Evolutionary conservation across 306 rosid species (phyloP).

Genomic region (Argentina anserina): DNA sequence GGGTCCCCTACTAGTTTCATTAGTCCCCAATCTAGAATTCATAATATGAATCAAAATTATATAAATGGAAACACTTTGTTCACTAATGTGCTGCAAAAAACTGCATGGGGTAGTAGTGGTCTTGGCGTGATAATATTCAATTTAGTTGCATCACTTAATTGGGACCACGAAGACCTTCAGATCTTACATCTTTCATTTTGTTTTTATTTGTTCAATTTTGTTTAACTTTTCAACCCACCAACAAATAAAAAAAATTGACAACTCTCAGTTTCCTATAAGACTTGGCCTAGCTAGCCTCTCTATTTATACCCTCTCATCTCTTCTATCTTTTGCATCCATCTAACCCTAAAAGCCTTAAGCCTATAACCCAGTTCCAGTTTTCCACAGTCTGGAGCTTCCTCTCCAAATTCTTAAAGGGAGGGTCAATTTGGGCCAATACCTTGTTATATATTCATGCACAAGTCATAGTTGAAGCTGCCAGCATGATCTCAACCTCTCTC

Average conservation of each 20-base stretch:
- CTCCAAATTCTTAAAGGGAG: not conserved
- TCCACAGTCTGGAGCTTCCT: not conserved
- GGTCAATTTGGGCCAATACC: not conserved
- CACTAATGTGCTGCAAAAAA: conserved; percentile 69
- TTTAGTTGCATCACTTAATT: conserved; percentile 35
- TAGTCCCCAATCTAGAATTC: conserved; percentile 47
- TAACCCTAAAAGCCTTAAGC: not conserved
- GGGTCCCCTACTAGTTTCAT: conserved; percentile 9
- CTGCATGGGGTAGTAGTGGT: conserved; percentile 59
- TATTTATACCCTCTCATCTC: conserved; percentile 39
- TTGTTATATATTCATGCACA: conserved; percentile 40
- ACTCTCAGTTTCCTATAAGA: conserved; percentile 2
- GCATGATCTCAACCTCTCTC: conserved; percentile 97
- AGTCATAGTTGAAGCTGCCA: conserved; percentile 98
- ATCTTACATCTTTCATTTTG: conserved; percentile 26
- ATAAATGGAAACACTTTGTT: conserved; percentile 36
- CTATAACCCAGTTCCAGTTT: not conserved
- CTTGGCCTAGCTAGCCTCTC: conserved; percentile 20
- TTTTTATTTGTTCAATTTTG: conserved; percentile 23
- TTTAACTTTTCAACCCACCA: conserved; percentile 21
- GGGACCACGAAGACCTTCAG: conserved; percentile 60
- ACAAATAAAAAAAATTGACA: not conserved
- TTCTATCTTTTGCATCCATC: conserved; percentile 37
- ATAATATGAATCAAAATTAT: conserved; percentile 29
- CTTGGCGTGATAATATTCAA: conserved; percentile 97